A percentile compares a stretch with the other conserved stretches of the same genome.
phyloP scores from a whole-genome alignment of 1,139 yeast species.

The Taphrina betulina region DNA sequence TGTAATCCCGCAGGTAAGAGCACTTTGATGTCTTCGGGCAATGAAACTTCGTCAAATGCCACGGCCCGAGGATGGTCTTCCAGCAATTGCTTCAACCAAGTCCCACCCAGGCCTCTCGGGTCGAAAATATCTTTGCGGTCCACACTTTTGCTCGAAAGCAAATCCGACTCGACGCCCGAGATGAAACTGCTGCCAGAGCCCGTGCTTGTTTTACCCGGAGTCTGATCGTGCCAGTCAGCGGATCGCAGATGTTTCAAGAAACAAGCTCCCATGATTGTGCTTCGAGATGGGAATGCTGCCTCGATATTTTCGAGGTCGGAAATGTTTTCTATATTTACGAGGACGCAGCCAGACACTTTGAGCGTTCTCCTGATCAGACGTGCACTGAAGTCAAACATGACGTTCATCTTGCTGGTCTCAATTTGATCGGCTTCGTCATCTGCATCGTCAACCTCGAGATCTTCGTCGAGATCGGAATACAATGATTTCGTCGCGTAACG shows the following conservation, averaged over 20 bases:
- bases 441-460: slow-evolving; percentile 21
- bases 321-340: slow-evolving; percentile 15
- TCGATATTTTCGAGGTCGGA: slow-evolving; percentile 11
- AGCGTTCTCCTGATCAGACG: slow-evolving; percentile 10
- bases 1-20: slow-evolving; percentile 12
- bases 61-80: slow-evolving; percentile 17
- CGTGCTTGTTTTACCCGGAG: not conserved
- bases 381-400: slow-evolving; percentile 18
- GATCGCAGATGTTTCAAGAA: slow-evolving; percentile 12
- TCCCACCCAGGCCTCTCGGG: slow-evolving; percentile 10
- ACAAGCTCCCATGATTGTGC: slow-evolving; percentile 24
- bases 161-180: not conserved
- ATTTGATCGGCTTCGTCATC: slow-evolving; percentile 15
- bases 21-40: slow-evolving; percentile 3
- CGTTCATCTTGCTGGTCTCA: slow-evolving; percentile 14
- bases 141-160: not conserved
- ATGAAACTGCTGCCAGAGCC: not conserved
- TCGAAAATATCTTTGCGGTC: slow-evolving; percentile 6
- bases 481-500: not conserved
- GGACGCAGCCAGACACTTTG: slow-evolving; percentile 8
- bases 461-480: slow-evolving; percentile 18
- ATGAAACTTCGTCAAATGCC: not conserved
- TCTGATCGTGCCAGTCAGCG: slow-evolving; percentile 1
- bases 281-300: slow-evolving; percentile 12
- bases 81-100: slow-evolving; percentile 18